Conservation (phyloP, 2,329 filamentous ascomycete species). For the Nothophoma quercina region DNA sequence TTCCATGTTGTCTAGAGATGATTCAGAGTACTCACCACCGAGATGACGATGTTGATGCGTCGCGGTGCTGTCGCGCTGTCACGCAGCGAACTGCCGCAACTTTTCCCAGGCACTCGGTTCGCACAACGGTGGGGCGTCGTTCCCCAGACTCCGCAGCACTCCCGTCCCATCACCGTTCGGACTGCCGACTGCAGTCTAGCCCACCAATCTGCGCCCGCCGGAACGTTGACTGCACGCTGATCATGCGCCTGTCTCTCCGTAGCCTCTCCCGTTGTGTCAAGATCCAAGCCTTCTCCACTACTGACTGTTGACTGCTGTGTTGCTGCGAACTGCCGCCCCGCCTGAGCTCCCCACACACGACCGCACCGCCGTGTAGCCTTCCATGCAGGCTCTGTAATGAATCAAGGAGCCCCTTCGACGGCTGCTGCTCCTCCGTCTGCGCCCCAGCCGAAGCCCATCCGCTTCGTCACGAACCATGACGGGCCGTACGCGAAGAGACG, state of each 20-base stretch:
- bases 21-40: background rate
- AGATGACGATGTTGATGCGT: background rate
- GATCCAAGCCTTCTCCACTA: constrained; percentile 23
- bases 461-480: constrained; percentile 53
- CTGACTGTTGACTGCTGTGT: background rate
- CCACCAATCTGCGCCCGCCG: constrained; percentile 12
- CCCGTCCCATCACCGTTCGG: background rate
- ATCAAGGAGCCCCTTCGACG: constrained; percentile 38
- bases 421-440: constrained; percentile 38
- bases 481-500: constrained; percentile 52
- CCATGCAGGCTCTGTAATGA: constrained; percentile 40
- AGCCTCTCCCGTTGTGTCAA: constrained; percentile 15
- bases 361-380: constrained; percentile 17
- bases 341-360: constrained; percentile 16
- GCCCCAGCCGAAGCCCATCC: constrained; percentile 48
- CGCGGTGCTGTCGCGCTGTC: constrained; percentile 1
- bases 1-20: too few relatives aligned
- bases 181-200: constrained; percentile 6
- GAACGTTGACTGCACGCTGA: constrained; percentile 20
- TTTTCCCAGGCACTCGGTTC: constrained; percentile 9
- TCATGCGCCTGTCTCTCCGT: constrained; percentile 31
- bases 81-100: background rate
- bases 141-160: constrained; percentile 12
- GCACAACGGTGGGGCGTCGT: background rate
- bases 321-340: constrained; percentile 18